Conservation (phyloP, 495 filamentous ascomycete species). For the Bacidia rubella region DNA sequence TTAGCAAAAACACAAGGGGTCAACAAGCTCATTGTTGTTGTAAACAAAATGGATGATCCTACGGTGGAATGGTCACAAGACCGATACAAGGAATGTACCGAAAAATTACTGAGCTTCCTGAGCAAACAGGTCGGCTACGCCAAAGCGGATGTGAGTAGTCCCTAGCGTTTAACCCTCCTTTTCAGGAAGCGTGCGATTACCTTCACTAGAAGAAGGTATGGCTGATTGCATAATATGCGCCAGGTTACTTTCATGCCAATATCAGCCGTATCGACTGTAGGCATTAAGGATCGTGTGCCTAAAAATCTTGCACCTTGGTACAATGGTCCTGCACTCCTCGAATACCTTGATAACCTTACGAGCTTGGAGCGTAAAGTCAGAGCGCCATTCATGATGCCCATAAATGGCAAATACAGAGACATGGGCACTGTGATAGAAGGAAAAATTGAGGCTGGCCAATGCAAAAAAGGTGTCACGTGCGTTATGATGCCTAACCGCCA, state of each 20-base stretch:
- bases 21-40: constrained; percentile 79
- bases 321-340: constrained; percentile 81
- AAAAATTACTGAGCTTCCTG: constrained; percentile 76
- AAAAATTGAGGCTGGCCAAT: constrained; percentile 84
- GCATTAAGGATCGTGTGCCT: constrained; percentile 79
- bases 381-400: constrained; percentile 98
- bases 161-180: no score
- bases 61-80: constrained; percentile 92
- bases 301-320: constrained; percentile 71
- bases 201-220: no score
- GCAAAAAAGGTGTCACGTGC: constrained; percentile 72
- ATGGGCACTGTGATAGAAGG: constrained; percentile 97
- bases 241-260: constrained; percentile 95
- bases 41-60: constrained; percentile 98
- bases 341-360: constrained; percentile 84
- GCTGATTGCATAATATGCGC: no score
- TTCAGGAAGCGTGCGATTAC: no score
- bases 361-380: constrained; percentile 90
- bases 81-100: constrained; percentile 81
- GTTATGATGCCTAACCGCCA: constrained; percentile 92
- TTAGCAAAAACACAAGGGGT: constrained; percentile 97
- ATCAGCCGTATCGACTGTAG: constrained; percentile 69
- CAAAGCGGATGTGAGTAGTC: no score
- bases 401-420: constrained; percentile 88
- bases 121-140: constrained; percentile 78